Evolutionary conservation across 2,329 filamentous ascomycete species (phyloP).

Genomic region (Alternaria atra): DNA sequence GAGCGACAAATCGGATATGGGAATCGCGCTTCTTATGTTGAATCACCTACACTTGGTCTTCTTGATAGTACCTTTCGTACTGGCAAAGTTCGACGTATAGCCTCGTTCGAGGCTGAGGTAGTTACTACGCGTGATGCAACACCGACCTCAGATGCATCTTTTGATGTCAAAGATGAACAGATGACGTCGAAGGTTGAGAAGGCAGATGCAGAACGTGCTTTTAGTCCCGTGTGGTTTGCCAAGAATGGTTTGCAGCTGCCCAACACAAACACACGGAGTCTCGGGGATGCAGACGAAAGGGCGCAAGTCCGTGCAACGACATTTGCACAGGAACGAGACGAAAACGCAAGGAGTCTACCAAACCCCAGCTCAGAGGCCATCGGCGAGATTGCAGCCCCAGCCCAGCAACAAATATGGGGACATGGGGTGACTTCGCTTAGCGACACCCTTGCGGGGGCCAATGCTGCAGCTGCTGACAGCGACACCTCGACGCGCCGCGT

Average conservation of each 20-base stretch:
- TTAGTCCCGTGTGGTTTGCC: conserved; percentile 19
- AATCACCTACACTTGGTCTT: not conserved
- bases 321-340: not conserved
- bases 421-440: conserved; percentile 18
- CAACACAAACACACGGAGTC: not conserved
- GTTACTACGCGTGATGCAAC: conserved; percentile 36
- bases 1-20: not conserved
- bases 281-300: conserved; percentile 1
- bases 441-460: conserved; percentile 17
- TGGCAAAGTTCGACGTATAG: conserved; percentile 8
- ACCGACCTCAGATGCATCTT: conserved; percentile 31
- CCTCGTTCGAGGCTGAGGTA: conserved; percentile 4
- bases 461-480: conserved; percentile 13
- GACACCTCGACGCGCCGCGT: conserved; percentile 27
- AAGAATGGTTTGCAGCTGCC: conserved; percentile 23
- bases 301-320: not conserved
- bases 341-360: conserved; percentile 1
- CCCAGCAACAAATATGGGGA: conserved; percentile 14
- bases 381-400: not conserved
- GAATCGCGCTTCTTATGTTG: not conserved
- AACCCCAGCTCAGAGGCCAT: not conserved
- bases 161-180: conserved; percentile 17
- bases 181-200: not conserved
- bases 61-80: not conserved
- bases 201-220: conserved; percentile 5